Conservation (phyloP, 1,139 yeast species). For the Arxiozyma bovina region DNA sequence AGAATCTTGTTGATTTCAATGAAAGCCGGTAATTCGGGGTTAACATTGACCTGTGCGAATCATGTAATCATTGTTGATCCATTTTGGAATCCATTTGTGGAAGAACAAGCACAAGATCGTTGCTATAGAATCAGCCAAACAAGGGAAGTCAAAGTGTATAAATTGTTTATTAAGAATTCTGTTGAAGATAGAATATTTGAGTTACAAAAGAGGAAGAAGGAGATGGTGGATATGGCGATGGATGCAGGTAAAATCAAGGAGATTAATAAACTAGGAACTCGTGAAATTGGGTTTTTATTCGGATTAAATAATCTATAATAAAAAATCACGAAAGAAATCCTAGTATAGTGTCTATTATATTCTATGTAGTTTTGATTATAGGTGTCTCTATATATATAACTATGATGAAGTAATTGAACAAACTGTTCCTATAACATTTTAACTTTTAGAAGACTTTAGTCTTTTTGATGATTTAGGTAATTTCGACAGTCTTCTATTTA, state of each 20-base stretch:
- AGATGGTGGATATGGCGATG: slow-evolving; percentile 69
- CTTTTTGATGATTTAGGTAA: not conserved
- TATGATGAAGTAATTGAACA: not conserved
- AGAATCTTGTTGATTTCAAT: slow-evolving; percentile 63
- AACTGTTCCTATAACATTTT: too few relatives aligned
- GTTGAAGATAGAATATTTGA: slow-evolving; percentile 81
- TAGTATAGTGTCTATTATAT: too few relatives aligned
- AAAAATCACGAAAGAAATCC: not conserved
- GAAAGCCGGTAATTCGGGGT: slow-evolving; percentile 88
- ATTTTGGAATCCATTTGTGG: slow-evolving; percentile 94
- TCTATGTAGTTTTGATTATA: too few relatives aligned
- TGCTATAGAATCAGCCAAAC: slow-evolving; percentile 90
- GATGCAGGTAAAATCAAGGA: slow-evolving; percentile 66
- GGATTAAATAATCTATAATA: slow-evolving; percentile 43
- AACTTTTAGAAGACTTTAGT: not conserved
- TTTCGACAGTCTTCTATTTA: slow-evolving; percentile 9
- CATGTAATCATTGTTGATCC: slow-evolving; percentile 89
- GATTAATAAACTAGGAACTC: slow-evolving; percentile 56
- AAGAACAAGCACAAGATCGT: slow-evolving; percentile 92
- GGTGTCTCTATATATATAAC: not conserved
- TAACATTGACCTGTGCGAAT: slow-evolving; percentile 86
- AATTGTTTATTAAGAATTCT: slow-evolving; percentile 55
- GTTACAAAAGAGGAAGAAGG: slow-evolving; percentile 65
- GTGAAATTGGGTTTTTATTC: slow-evolving; percentile 70
- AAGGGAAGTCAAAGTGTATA: slow-evolving; percentile 62